Evolutionary conservation across 805 yeast genomes (phyloP).

Genomic region (Wickerhamiella australiensis): DNA sequence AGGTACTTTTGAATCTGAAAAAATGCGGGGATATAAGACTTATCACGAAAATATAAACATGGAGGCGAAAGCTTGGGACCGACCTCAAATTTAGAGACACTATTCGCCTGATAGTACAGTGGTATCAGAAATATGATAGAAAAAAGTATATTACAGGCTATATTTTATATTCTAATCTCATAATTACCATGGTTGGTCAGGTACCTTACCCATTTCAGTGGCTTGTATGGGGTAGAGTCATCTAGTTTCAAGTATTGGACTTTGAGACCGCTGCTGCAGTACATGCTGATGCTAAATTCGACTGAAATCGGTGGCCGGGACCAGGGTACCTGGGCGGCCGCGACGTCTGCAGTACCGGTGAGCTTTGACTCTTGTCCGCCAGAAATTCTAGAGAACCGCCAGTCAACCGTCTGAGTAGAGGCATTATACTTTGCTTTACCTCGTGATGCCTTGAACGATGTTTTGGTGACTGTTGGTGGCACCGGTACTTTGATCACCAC

Average conservation of each 20-base stretch:
- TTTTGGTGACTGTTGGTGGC: conserved; percentile 47
- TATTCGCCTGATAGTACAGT: too few species aligned
- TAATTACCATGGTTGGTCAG: conserved; percentile 64
- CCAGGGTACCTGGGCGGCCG: conserved; percentile 36
- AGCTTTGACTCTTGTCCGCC: conserved; percentile 57
- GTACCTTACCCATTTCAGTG: conserved; percentile 84
- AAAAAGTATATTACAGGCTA: background rate
- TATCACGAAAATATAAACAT: too few species aligned
- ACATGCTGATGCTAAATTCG: conserved; percentile 59
- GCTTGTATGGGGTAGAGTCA: conserved; percentile 48
- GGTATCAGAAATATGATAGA: too few species aligned
- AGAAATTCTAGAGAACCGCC: conserved; percentile 58
- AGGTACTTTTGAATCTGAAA: too few species aligned
- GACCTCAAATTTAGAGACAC: too few species aligned
- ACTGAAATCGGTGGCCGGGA: conserved; percentile 63
- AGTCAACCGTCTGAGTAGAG: conserved; percentile 49
- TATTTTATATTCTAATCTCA: conserved; percentile 52
- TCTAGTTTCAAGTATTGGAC: conserved; percentile 59
- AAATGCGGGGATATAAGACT: too few species aligned
- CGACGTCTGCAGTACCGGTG: conserved; percentile 40
- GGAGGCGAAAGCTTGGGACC: too few species aligned
- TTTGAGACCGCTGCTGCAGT: conserved; percentile 60
- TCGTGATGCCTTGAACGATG: conserved; percentile 33
- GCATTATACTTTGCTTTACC: conserved; percentile 64
- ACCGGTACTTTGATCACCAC: conserved; percentile 57